Conservation (phyloP, 78 protist species). For the Anaeramoeba flamelloides region DNA sequence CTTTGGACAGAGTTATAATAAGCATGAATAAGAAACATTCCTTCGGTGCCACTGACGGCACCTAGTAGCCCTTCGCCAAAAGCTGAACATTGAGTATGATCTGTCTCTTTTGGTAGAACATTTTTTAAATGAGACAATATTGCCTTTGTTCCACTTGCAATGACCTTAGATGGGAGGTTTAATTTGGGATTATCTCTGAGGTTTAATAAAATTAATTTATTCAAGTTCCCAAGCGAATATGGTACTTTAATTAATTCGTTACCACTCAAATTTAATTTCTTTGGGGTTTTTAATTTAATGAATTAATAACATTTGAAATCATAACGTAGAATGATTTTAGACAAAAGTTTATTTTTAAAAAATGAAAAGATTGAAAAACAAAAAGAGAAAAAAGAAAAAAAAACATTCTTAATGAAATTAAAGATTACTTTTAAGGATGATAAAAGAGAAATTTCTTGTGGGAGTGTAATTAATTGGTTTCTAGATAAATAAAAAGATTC, state of each 20-base stretch:
- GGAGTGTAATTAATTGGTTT: background rate
- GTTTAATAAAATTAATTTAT: background rate
- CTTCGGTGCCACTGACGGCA: background rate
- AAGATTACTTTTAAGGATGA: background rate
- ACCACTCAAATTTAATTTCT: background rate
- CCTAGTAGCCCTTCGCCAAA: background rate
- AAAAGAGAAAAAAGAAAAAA: no score
- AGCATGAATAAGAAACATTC: background rate
- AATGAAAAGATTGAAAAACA: no score
- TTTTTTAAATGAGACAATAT: background rate
- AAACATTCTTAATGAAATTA: no score
- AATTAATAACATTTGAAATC: no score
- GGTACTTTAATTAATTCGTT: background rate
- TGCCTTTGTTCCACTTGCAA: background rate
- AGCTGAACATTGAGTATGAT: background rate
- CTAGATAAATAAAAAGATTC: background rate
- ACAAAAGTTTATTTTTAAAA: no score
- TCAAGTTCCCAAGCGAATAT: background rate
- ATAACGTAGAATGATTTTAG: no score
- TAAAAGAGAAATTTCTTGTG: background rate
- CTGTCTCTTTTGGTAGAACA: background rate
- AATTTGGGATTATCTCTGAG: background rate
- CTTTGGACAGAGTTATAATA: background rate
- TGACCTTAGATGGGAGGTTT: background rate
- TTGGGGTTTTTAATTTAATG: no score